These are phyloP conservation scores for Phanerodontia chrysosporium DNA, from an alignment of 768 basidiomycete genomes.

Conservation along the genomic window DNA sequence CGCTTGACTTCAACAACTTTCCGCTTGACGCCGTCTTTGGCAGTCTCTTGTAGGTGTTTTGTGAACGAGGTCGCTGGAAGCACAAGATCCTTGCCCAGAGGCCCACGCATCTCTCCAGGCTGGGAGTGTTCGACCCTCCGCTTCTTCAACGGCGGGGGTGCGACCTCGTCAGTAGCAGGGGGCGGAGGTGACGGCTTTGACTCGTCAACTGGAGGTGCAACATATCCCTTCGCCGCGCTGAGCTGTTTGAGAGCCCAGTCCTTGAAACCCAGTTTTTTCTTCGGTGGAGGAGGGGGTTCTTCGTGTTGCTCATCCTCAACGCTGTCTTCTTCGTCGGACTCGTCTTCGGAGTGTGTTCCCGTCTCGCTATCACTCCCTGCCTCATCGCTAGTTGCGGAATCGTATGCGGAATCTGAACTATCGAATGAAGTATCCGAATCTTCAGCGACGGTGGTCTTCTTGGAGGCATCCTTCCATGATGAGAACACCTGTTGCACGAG, in stretches of 20 bases:
- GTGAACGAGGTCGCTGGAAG: constrained; percentile 68
- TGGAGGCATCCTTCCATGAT: constrained; percentile 44
- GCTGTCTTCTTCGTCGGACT: constrained; percentile 13
- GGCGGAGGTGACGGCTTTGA: constrained; percentile 8
- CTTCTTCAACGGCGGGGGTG: constrained; percentile 38
- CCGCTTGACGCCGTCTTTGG: constrained; percentile 6
- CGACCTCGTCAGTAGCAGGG: background rate
- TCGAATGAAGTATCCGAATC: constrained; percentile 65
- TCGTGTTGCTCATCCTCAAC: constrained; percentile 14
- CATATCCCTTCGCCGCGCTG: constrained; percentile 42
- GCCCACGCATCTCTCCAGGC: constrained; percentile 57
- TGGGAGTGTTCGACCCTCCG: constrained; percentile 35
- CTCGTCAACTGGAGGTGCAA: constrained; percentile 19
- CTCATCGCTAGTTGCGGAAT: constrained; percentile 28
- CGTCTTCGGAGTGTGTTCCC: constrained; percentile 14
- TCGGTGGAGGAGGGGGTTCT: constrained; percentile 25
- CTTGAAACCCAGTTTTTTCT: constrained; percentile 65
- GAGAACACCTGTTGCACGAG: constrained; percentile 35
- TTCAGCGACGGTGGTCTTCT: constrained; percentile 24
- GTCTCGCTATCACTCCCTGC: constrained; percentile 17
- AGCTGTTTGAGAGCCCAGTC: constrained; percentile 86
- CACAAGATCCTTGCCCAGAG: constrained; percentile 68
- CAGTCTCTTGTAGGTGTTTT: constrained; percentile 35
- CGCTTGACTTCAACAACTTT: constrained; percentile 57
- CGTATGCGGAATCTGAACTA: constrained; percentile 75